Percentiles rank a stretch among this genome's conserved stretches.
phyloP scores from a whole-genome alignment of 306 rosid species.

The Quercus engelmannii region DNA sequence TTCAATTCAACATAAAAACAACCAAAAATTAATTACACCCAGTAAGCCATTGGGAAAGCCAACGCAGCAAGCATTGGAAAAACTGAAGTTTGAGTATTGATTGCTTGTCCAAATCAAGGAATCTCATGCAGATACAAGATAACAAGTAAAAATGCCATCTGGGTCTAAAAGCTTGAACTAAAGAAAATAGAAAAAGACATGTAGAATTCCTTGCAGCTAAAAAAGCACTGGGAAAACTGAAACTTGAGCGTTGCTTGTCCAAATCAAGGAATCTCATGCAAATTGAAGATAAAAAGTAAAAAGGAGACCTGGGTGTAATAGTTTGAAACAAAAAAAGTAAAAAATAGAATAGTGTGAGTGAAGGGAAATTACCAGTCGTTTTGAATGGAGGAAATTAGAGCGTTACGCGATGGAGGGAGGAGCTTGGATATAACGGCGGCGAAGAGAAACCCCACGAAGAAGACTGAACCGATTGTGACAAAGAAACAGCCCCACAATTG shows the following conservation, averaged over 20 bases:
- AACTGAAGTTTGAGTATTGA: too few species aligned
- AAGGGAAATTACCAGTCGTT: constrained; percentile 60
- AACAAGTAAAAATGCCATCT: neutral
- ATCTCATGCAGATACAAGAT: neutral
- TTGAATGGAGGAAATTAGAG: constrained; percentile 59
- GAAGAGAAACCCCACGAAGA: constrained; percentile 49
- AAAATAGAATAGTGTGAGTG: too few species aligned
- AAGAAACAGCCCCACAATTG: constrained; percentile 53
- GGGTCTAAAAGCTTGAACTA: neutral
- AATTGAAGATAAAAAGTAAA: too few species aligned
- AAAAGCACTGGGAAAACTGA: too few species aligned
- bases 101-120: too few species aligned
- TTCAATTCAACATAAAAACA: neutral
- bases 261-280: too few species aligned
- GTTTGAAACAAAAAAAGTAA: too few species aligned
- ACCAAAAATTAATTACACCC: neutral
- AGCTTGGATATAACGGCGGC: constrained; percentile 65
- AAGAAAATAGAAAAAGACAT: neutral
- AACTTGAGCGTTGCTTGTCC: too few species aligned
- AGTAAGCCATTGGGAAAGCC: neutral
- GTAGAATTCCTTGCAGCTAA: too few species aligned
- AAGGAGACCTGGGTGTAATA: too few species aligned
- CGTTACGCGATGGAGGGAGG: constrained; percentile 50
- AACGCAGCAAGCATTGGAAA: neutral
- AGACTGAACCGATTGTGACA: constrained; percentile 42